A percentile compares a stretch with the other conserved stretches of the same genome.
phyloP scores from a whole-genome alignment of 2,329 filamentous ascomycete genomes.

The Zymoseptoria passerinii region DNA sequence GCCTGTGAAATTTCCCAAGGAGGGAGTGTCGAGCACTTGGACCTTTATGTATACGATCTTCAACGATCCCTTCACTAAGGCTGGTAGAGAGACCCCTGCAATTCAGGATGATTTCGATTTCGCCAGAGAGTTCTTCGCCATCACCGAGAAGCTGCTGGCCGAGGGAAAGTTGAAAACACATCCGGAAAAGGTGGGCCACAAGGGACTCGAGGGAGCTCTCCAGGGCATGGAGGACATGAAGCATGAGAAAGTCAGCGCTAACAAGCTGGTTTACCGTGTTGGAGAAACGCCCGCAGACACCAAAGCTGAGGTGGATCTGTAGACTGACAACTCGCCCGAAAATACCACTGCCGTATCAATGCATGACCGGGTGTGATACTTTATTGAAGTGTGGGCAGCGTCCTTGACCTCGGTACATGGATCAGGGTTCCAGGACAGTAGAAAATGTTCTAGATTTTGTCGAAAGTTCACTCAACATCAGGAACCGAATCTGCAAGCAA shows the following conservation, averaged over 20 bases:
- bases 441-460: too few relatives aligned
- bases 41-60: constrained; percentile 26
- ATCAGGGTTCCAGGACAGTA: too few relatives aligned
- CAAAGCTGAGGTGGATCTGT: constrained; percentile 17
- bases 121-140: constrained; percentile 33
- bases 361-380: too few relatives aligned
- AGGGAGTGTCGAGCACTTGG: constrained; percentile 13
- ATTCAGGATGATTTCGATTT: constrained; percentile 35
- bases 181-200: constrained; percentile 32
- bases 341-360: background rate
- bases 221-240: constrained; percentile 39
- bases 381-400: too few relatives aligned
- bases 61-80: constrained; percentile 18
- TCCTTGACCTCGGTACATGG: too few relatives aligned
- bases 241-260: constrained; percentile 38
- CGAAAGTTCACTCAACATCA: too few relatives aligned
- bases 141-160: constrained; percentile 35
- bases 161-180: constrained; percentile 40
- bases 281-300: constrained; percentile 17
- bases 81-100: constrained; percentile 14
- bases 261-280: constrained; percentile 40
- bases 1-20: constrained; percentile 16
- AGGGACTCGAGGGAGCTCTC: constrained; percentile 38
- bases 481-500: too few relatives aligned
- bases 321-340: background rate